Conservation (phyloP, 164 flowering plant genomes). For the Nelumbo lutea region DNA sequence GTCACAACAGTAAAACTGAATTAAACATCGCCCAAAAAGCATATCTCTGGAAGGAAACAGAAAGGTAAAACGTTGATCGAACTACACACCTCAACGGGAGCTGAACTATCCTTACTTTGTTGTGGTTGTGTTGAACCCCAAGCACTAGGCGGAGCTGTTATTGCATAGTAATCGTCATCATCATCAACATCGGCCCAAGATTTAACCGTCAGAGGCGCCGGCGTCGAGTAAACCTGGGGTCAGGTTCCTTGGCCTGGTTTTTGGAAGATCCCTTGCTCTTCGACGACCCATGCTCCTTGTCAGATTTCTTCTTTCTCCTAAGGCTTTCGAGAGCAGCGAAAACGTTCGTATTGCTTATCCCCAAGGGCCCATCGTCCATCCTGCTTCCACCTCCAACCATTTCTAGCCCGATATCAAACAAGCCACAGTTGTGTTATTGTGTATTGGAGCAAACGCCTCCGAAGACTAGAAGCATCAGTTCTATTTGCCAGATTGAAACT, state of each 20-base stretch:
- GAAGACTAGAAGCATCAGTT: no score
- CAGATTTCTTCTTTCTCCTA: constrained; percentile 60
- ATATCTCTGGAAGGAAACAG: no score
- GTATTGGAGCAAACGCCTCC: neutral
- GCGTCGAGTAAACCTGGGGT: constrained; percentile 70
- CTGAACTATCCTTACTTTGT: constrained; percentile 31
- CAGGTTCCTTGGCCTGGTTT: constrained; percentile 34
- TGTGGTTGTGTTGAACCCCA: constrained; percentile 42
- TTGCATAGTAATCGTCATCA: constrained; percentile 78
- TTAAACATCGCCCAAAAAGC: no score
- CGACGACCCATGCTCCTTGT: constrained; percentile 42
- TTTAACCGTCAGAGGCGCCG: constrained; percentile 55
- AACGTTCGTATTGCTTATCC: constrained; percentile 45
- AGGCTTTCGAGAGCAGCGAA: constrained; percentile 56
- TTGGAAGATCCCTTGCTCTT: constrained; percentile 47
- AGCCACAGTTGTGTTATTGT: constrained; percentile 9
- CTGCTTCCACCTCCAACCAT: constrained; percentile 61
- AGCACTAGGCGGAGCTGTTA: constrained; percentile 58
- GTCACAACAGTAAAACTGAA: neutral
- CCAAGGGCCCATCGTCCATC: constrained; percentile 40
- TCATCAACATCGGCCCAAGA: constrained; percentile 97
- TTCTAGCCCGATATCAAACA: constrained; percentile 9
- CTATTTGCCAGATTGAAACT: no score
- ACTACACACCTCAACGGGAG: constrained; percentile 31
- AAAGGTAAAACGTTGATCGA: neutral